These are phyloP conservation scores for Phascolomyces articulosus DNA, from an alignment of 371 early-diverging fungal species.

Conservation along the genomic window DNA sequence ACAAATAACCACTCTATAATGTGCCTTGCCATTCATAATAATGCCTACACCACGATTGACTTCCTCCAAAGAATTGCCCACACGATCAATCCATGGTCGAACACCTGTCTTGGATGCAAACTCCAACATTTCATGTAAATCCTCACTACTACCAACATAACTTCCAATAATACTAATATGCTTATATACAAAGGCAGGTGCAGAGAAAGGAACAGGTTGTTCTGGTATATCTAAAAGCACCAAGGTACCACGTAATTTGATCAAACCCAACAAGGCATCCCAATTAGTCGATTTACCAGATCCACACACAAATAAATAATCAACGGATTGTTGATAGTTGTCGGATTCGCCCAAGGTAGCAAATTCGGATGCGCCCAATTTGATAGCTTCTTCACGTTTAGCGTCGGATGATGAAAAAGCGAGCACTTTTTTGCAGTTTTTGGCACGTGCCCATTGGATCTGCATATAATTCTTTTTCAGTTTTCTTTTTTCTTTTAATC, in stretches of 20 bases:
- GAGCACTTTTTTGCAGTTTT: slow-evolving; percentile 63
- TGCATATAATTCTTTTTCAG: slow-evolving; percentile 5
- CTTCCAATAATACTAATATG: slow-evolving; percentile 68
- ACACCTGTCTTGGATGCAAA: slow-evolving; percentile 73
- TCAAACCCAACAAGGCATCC: slow-evolving; percentile 44
- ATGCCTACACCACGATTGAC: slow-evolving; percentile 66
- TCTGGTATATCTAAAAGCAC: slow-evolving; percentile 76
- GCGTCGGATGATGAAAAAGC: slow-evolving; percentile 71
- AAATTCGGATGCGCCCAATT: slow-evolving; percentile 69
- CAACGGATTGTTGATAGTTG: slow-evolving; percentile 32
- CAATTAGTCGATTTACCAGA: slow-evolving; percentile 56
- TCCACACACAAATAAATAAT: slow-evolving; percentile 62
- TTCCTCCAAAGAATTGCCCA: slow-evolving; percentile 57
- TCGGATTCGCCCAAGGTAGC: slow-evolving; percentile 16
- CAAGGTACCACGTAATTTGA: slow-evolving; percentile 59
- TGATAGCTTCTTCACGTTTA: slow-evolving; percentile 71
- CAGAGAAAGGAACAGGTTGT: slow-evolving; percentile 44
- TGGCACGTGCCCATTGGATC: slow-evolving; percentile 64
- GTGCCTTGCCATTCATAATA: slow-evolving; percentile 65
- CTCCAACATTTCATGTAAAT: slow-evolving; percentile 67
- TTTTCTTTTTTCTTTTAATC: neutral
- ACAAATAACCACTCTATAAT: slow-evolving; percentile 71
- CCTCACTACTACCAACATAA: slow-evolving; percentile 65
- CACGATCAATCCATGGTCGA: slow-evolving; percentile 66
- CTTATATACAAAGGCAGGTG: slow-evolving; percentile 47